Evolutionary conservation across 2,329 filamentous ascomycete species (phyloP).

Genomic region (Phialophora tarda): DNA sequence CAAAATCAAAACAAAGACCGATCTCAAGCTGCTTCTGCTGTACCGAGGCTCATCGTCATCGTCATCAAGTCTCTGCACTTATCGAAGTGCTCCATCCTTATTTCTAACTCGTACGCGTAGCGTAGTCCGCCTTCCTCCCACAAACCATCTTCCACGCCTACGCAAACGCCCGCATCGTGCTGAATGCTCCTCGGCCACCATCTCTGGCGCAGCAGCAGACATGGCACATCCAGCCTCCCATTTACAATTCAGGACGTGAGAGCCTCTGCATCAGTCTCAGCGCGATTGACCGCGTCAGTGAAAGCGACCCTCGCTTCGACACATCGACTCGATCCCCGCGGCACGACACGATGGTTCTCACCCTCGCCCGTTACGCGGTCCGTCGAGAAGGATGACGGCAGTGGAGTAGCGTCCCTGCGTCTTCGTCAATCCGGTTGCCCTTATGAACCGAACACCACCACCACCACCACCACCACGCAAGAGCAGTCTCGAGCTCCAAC

Average conservation of each 20-base stretch:
- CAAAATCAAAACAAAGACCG: too few relatives aligned
- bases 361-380: neutral
- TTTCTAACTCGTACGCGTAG: too few relatives aligned
- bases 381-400: neutral
- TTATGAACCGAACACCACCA: neutral
- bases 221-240: neutral
- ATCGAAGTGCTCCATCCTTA: too few relatives aligned
- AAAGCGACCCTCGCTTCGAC: neutral
- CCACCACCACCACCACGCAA: neutral
- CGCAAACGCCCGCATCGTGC: neutral
- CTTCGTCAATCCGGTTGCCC: neutral
- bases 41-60: too few relatives aligned
- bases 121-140: neutral
- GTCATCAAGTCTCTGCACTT: too few relatives aligned
- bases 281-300: too few relatives aligned
- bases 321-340: too few relatives aligned
- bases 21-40: too few relatives aligned
- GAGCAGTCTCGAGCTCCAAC: neutral
- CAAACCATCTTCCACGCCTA: neutral
- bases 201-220: constrained; percentile 4
- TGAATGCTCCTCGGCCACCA: constrained; percentile 8
- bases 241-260: neutral
- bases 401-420: neutral
- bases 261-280: neutral
- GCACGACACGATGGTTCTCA: neutral